Evolutionary conservation across 2,329 filamentous ascomycete genomes (phyloP).

Genomic region (Xylariaceae sp.): DNA sequence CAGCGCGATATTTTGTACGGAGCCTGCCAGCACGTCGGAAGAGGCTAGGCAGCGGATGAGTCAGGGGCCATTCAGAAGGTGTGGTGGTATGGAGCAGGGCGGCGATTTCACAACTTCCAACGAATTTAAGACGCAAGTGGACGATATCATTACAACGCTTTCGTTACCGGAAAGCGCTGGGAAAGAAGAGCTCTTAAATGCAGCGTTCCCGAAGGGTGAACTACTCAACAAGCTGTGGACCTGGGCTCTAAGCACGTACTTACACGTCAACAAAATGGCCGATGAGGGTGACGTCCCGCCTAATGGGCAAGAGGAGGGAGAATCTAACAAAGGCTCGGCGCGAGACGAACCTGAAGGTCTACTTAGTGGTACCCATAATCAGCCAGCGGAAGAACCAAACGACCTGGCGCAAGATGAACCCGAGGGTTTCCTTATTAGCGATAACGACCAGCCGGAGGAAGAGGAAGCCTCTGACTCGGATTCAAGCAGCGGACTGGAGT

Average conservation of each 20-base stretch:
- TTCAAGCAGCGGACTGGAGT: constrained; percentile 23
- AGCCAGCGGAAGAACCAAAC: neutral
- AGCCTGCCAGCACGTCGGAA: neutral
- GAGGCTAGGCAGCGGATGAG: constrained; percentile 14
- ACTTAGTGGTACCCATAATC: constrained; percentile 14
- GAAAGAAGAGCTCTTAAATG: constrained; percentile 12
- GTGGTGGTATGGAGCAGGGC: constrained; percentile 14
- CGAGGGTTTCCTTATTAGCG: constrained; percentile 17
- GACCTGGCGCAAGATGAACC: constrained; percentile 5
- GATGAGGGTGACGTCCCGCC: neutral
- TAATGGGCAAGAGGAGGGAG: neutral
- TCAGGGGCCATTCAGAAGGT: constrained; percentile 23
- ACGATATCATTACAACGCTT: constrained; percentile 13
- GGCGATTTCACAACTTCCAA: constrained; percentile 2
- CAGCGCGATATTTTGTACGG: constrained; percentile 25
- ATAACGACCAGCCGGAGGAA: constrained; percentile 8
- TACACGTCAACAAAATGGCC: constrained; percentile 5
- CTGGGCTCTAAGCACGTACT: constrained; percentile 25
- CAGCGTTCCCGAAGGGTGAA: constrained; percentile 11
- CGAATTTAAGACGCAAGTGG: constrained; percentile 14
- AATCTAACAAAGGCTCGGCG: neutral
- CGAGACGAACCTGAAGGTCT: constrained; percentile 15
- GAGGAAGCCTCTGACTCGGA: constrained; percentile 11
- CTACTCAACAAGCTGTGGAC: constrained; percentile 21
- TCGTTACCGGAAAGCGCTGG: constrained; percentile 1